Percentiles rank a stretch among this genome's conserved stretches.
Evolutionary conservation across 805 yeast genomes (phyloP).

Genomic region (Clavispora fructus): DNA sequence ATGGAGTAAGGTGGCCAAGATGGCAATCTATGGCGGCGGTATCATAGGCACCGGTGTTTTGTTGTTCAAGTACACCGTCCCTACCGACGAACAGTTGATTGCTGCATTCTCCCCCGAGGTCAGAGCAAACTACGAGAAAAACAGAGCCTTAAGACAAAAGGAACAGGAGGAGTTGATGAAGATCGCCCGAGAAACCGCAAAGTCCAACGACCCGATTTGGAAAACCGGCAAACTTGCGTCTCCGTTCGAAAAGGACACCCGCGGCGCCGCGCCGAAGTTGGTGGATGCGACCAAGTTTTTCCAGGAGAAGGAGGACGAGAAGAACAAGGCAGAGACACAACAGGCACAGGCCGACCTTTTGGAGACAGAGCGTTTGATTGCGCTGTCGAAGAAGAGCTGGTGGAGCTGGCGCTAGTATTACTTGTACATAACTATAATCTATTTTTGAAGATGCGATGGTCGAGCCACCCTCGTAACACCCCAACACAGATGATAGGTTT

Average conservation of each 20-base stretch:
- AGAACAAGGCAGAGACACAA: constrained; percentile 29
- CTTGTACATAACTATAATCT: background rate
- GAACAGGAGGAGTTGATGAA: constrained; percentile 70
- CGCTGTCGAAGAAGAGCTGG: constrained; percentile 21
- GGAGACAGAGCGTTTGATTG: constrained; percentile 14
- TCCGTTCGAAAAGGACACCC: constrained; percentile 56
- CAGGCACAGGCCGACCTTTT: constrained; percentile 12
- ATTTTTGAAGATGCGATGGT: background rate
- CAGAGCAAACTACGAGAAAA: constrained; percentile 65
- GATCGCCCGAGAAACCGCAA: constrained; percentile 57
- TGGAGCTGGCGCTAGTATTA: constrained; percentile 10
- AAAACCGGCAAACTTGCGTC: constrained; percentile 64
- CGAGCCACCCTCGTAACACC: no score
- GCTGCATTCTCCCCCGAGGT: constrained; percentile 77
- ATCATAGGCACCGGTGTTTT: constrained; percentile 71
- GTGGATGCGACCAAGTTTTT: constrained; percentile 44
- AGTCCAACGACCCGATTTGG: constrained; percentile 78
- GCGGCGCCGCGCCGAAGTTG: constrained; percentile 30
- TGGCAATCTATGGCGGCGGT: constrained; percentile 17
- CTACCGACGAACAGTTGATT: constrained; percentile 77
- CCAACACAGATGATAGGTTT: background rate
- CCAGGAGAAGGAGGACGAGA: constrained; percentile 39
- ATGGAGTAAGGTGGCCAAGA: constrained; percentile 1
- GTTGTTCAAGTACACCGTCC: constrained; percentile 68
- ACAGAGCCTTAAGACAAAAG: constrained; percentile 52